Evolutionary conservation across 306 rosid genomes (phyloP).

Genomic region (Trifolium pratense): DNA sequence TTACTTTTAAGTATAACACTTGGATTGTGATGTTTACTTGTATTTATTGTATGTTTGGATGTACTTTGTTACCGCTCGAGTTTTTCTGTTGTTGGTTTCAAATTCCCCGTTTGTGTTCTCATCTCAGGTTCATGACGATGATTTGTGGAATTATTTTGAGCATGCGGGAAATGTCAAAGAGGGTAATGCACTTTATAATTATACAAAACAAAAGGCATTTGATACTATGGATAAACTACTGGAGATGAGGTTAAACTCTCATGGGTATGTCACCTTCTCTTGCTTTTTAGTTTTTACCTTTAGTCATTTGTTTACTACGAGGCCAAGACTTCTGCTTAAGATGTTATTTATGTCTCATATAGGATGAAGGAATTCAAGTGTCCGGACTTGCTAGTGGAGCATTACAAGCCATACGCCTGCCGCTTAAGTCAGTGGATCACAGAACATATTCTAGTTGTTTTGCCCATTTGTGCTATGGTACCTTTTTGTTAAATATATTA

Average conservation of each 20-base stretch:
- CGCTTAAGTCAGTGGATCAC: conserved; percentile 67
- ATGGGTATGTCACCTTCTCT: conserved; percentile 58
- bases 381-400: conserved; percentile 67
- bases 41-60: conserved; percentile 13
- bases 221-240: conserved; percentile 56
- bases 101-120: conserved; percentile 26
- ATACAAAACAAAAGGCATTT: conserved; percentile 64
- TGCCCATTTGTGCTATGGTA: conserved; percentile 73
- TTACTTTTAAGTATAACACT: conserved; percentile 39
- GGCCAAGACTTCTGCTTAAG: neutral
- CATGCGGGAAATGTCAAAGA: conserved; percentile 46
- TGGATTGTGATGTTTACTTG: conserved; percentile 27
- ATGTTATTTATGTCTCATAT: conserved; percentile 27
- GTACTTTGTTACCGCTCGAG: conserved; percentile 2
- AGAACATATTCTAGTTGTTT: conserved; percentile 53
- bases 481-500: conserved; percentile 34
- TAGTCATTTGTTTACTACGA: conserved; percentile 2
- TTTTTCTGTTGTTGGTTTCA: conserved; percentile 33
- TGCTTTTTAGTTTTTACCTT: conserved; percentile 26
- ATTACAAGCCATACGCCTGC: conserved; percentile 70
- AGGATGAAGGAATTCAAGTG: conserved; percentile 88
- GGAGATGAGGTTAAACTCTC: conserved; percentile 60
- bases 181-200: conserved; percentile 50
- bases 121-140: conserved; percentile 68
- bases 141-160: conserved; percentile 59